Conservation (phyloP, 257 asterid genomes). For the Nicotiana sylvestris region DNA sequence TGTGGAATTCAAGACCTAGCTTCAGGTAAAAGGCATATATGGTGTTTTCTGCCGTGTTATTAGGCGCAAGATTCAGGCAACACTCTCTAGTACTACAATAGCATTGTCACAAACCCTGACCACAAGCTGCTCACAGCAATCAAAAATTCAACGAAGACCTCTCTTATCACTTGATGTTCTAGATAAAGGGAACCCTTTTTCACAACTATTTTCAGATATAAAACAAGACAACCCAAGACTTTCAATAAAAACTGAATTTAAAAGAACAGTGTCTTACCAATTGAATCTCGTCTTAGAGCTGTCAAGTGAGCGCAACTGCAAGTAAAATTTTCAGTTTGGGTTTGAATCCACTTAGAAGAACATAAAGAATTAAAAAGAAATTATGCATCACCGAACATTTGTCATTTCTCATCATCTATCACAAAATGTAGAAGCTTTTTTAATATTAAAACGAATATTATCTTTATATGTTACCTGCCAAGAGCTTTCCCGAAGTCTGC, state of each 20-base stretch:
- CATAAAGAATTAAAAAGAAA: neutral
- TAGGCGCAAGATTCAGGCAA: conserved; percentile 3
- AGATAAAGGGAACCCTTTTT: neutral
- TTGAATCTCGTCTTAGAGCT: conserved; percentile 87
- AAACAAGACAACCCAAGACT: neutral
- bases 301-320: conserved; percentile 96
- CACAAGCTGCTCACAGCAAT: neutral
- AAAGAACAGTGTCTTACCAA: conserved; percentile 41
- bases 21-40: neutral
- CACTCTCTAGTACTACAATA: neutral
- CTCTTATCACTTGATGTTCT: neutral
- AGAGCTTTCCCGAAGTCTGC: conserved; percentile 93
- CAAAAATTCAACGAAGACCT: neutral
- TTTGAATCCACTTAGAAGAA: neutral
- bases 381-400: neutral
- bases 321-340: neutral
- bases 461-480: conserved; percentile 50
- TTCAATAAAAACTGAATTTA: neutral
- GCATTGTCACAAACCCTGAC: neutral
- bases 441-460: neutral
- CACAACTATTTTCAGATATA: neutral
- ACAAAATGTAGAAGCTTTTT: neutral
- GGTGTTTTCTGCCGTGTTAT: neutral
- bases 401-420: conserved; percentile 1
- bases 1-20: neutral